These are phyloP conservation scores for Alternaria incomplexa DNA, from an alignment of 2,329 filamentous ascomycete species.

Conservation along the genomic window DNA sequence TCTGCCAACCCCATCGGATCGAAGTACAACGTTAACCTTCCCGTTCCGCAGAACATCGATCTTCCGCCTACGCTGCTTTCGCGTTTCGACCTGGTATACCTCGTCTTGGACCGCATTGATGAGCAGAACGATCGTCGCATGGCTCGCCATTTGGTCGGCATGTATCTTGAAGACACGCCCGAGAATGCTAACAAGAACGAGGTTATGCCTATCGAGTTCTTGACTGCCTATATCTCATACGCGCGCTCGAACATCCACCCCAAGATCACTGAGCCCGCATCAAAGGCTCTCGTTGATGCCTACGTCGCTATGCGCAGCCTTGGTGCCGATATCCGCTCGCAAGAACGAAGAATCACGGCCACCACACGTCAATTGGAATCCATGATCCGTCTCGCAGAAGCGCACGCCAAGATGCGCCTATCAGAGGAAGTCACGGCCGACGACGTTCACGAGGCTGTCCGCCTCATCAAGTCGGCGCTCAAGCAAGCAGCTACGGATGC, in stretches of 20 bases:
- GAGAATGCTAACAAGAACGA: constrained; percentile 81
- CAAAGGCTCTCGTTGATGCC: constrained; percentile 80
- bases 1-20: constrained; percentile 98
- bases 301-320: constrained; percentile 97
- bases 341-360: constrained; percentile 95
- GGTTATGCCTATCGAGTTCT: constrained; percentile 85
- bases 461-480: constrained; percentile 89
- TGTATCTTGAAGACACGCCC: constrained; percentile 95
- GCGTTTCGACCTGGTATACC: constrained; percentile 95
- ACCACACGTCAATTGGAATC: constrained; percentile 96
- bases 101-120: constrained; percentile 92
- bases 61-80: constrained; percentile 93
- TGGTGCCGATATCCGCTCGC: constrained; percentile 71
- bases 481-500: constrained; percentile 97
- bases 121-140: constrained; percentile 87
- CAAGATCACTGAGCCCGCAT: constrained; percentile 77
- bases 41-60: constrained; percentile 97
- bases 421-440: constrained; percentile 73
- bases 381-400: constrained; percentile 97
- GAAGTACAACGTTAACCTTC: constrained; percentile 94
- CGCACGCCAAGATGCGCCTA: constrained; percentile 97
- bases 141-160: constrained; percentile 89
- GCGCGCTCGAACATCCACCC: constrained; percentile 87
- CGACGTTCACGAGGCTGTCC: constrained; percentile 89
- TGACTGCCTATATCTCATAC: constrained; percentile 97